These are phyloP conservation scores for Saururus chinensis DNA, from an alignment of 164 flowering plant species.

Conservation along the genomic window DNA sequence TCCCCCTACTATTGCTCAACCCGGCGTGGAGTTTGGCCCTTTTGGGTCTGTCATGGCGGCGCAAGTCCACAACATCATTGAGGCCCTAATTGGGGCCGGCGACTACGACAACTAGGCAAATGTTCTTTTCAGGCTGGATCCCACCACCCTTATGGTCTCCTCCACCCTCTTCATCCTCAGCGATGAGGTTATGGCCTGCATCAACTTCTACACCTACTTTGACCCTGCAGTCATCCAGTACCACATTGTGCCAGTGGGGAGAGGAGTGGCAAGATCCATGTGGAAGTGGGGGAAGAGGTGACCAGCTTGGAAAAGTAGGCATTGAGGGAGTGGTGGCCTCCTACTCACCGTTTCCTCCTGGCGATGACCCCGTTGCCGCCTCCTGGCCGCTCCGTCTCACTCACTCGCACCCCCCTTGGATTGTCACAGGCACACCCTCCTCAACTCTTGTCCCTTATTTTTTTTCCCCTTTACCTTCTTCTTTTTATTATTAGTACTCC, in stretches of 20 bases:
- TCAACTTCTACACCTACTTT: background rate
- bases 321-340: too few relatives aligned
- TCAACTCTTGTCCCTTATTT: too few relatives aligned
- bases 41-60: background rate
- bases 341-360: slow-evolving; percentile 89
- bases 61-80: slow-evolving; percentile 27
- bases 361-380: too few relatives aligned
- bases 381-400: too few relatives aligned
- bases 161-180: slow-evolving; percentile 45
- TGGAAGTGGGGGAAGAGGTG: too few relatives aligned
- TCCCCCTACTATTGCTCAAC: too few relatives aligned
- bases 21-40: background rate
- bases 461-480: too few relatives aligned
- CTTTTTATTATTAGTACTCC: too few relatives aligned
- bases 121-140: slow-evolving; percentile 20
- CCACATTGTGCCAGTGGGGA: slow-evolving; percentile 26
- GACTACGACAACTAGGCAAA: slow-evolving; percentile 39
- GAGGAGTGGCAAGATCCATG: too few relatives aligned
- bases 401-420: too few relatives aligned
- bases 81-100: slow-evolving; percentile 33
- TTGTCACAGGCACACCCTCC: too few relatives aligned
- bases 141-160: slow-evolving; percentile 21
- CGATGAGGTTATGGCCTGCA: slow-evolving; percentile 10
- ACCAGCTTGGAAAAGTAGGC: too few relatives aligned
- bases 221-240: slow-evolving; percentile 12